Percentiles rank a stretch among this genome's conserved stretches.
These are phyloP conservation scores for Trichoderma harzianum DNA, from an alignment of 2,329 filamentous ascomycete species.

Conservation along the genomic window DNA sequence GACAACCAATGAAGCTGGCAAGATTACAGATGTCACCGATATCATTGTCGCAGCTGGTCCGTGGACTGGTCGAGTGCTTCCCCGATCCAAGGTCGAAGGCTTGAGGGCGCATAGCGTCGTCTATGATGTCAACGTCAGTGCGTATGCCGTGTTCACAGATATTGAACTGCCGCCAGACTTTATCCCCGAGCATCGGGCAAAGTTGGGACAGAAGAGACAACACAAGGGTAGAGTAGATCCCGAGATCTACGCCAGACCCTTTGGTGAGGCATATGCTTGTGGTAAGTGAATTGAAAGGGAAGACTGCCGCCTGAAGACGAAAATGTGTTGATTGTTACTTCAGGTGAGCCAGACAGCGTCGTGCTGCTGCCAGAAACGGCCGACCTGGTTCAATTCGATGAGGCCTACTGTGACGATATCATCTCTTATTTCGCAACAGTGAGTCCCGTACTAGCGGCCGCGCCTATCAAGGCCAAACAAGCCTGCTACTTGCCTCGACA, in stretches of 20 bases:
- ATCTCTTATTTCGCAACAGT: constrained; percentile 71
- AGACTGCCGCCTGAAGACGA: neutral
- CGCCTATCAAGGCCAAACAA: constrained; percentile 71
- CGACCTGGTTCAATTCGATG: constrained; percentile 73
- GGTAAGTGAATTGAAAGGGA: constrained; percentile 46
- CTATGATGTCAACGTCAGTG: constrained; percentile 61
- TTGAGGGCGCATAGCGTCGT: constrained; percentile 64
- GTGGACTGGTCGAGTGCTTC: constrained; percentile 60
- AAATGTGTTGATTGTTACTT: neutral
- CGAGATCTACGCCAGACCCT: constrained; percentile 89
- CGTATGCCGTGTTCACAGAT: constrained; percentile 81
- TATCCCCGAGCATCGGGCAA: constrained; percentile 47
- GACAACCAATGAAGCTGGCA: constrained; percentile 32
- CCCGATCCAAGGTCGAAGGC: constrained; percentile 55
- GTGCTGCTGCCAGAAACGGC: constrained; percentile 73
- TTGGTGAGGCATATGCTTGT: constrained; percentile 89
- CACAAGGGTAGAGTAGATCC: constrained; percentile 69
- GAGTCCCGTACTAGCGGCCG: constrained; percentile 61
- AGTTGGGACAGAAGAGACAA: constrained; percentile 47
- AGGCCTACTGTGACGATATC: constrained; percentile 77
- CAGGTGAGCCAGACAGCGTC: constrained; percentile 71
- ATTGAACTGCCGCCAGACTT: constrained; percentile 70
- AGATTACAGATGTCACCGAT: constrained; percentile 48
- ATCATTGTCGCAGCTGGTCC: constrained; percentile 57
- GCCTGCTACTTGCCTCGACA: constrained; percentile 92